Conservation (phyloP, 2,329 filamentous ascomycete genomes). For the Botrytis fragariae region DNA sequence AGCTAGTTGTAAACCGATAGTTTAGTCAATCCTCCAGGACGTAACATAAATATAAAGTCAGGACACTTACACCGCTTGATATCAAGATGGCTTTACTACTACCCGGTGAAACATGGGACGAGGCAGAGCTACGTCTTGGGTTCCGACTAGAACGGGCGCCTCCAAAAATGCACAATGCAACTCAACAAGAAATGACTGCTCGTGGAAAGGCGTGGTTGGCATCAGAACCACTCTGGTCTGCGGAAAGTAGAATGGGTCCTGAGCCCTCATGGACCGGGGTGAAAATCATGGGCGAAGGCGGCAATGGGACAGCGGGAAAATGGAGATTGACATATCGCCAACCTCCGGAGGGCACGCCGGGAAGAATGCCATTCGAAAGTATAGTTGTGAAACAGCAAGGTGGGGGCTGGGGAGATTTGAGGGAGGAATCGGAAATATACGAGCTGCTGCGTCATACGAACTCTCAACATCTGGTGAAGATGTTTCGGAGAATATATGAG, state of each 20-base stretch:
- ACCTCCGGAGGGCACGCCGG: not conserved
- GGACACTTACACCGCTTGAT: too few relatives aligned
- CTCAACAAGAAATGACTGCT: not conserved
- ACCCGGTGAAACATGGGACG: not conserved
- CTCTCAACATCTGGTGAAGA: conserved; percentile 7
- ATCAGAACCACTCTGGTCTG: not conserved
- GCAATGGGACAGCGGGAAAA: not conserved
- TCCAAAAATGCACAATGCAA: accelerated
- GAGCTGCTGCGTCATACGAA: not conserved
- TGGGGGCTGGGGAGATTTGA: not conserved
- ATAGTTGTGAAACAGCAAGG: conserved; percentile 6
- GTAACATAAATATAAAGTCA: not conserved
- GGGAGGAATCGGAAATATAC: not conserved
- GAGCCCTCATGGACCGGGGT: not conserved
- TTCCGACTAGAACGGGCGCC: not conserved
- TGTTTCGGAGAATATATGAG: conserved; percentile 5
- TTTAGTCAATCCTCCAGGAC: not conserved
- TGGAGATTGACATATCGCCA: not conserved
- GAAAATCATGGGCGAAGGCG: not conserved
- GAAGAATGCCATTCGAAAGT: not conserved
- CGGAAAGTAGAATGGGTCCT: not conserved
- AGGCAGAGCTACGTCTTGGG: not conserved
- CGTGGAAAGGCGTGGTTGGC: not conserved
- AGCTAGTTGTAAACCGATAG: not conserved
- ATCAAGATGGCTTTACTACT: not conserved